Base-by-base conservation (phyloP, 2,329 filamentous ascomycete genomes). In the Raffaelea arxii region DNA sequence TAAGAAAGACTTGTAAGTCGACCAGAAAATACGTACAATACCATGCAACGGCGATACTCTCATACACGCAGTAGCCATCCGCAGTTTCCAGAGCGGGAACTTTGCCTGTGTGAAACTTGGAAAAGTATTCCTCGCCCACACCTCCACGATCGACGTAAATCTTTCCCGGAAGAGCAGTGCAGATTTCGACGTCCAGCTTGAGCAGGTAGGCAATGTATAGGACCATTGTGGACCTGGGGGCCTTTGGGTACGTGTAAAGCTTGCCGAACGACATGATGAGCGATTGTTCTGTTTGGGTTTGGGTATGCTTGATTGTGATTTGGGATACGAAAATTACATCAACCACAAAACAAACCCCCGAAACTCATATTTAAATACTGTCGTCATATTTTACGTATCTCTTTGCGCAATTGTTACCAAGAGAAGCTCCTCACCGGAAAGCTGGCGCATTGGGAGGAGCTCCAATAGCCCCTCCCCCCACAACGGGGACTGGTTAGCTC, bases 61-160 rank as follows among this genome's bases (percentile, higher is more conserved):
- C 72, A 49, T 64, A 55, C 24, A 76, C 43, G 52, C 51, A 58
- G 55, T 72, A 65, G 40, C 71, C 71, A 52, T 74, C 69, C 19
- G 68, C 60, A 27, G 62, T 62, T 54, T 71, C 68, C 45, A 75
- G 66, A 37, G 64, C 65, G 10, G 72, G 72, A 9, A 75, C 66
- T 55, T 74, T 75, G 54, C 71, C 72, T 35, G 71, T 55, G 11
- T 72, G 70, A 59, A 74, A 75, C 53, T 75, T 74, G 58, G 66
- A 49, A 14, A 69, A 57, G 60, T 67, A 75, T 4, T 69, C 68
- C 4, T 30, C 44, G 25, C 44, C 44, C 9, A 46, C 44, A 21
- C 44, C 44, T 5, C 44, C 44, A 14, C 41, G 40, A 5, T 25
- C 23, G 25, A 25, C 6, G 37, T 46, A 27, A 5, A 46, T 38